phyloP scores from a whole-genome alignment of 208 protist genomes.

The Vickermania ingenoplastis region DNA sequence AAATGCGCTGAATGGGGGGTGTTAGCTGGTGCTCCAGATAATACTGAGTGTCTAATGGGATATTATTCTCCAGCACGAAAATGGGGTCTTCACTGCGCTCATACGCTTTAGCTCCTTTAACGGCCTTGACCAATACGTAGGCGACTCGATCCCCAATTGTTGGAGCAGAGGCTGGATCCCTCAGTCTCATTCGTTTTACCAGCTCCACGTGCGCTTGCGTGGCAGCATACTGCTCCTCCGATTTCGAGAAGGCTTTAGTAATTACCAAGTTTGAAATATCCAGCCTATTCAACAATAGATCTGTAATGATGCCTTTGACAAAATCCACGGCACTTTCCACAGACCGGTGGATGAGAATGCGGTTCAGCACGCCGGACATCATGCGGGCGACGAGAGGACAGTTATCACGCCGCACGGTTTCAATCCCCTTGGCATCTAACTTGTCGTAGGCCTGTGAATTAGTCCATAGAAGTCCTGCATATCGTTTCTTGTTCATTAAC shows the following conservation, averaged over 20 bases:
- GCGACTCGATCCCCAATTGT: slow-evolving; percentile 80
- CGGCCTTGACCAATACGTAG: slow-evolving; percentile 77
- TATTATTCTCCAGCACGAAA: slow-evolving; percentile 90
- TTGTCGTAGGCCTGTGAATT: slow-evolving; percentile 96
- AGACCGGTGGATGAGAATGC: slow-evolving; percentile 76
- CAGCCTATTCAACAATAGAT: slow-evolving; percentile 76
- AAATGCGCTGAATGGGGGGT: slow-evolving; percentile 74
- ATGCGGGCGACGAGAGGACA: slow-evolving; percentile 90
- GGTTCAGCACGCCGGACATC: slow-evolving; percentile 78
- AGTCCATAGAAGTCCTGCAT: slow-evolving; percentile 99
- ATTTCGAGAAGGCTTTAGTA: slow-evolving; percentile 89
- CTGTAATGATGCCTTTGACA: slow-evolving; percentile 80
- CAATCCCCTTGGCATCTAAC: slow-evolving; percentile 99
- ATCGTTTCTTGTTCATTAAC: slow-evolving; percentile 99
- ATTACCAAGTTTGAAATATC: slow-evolving; percentile 83
- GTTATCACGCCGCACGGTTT: slow-evolving; percentile 99
- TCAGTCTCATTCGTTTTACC: slow-evolving; percentile 78
- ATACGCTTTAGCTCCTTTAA: slow-evolving; percentile 90
- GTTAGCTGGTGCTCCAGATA: slow-evolving; percentile 87
- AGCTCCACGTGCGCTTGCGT: slow-evolving; percentile 77
- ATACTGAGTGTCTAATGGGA: slow-evolving; percentile 82
- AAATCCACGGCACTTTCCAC: slow-evolving; percentile 88
- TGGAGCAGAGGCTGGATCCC: slow-evolving; percentile 72
- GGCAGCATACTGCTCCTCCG: slow-evolving; percentile 91
- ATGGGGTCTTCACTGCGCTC: slow-evolving; percentile 99